Evolutionary conservation across 208 protist species (phyloP).

Genomic region (Acanthamoeba rhysodes): DNA sequence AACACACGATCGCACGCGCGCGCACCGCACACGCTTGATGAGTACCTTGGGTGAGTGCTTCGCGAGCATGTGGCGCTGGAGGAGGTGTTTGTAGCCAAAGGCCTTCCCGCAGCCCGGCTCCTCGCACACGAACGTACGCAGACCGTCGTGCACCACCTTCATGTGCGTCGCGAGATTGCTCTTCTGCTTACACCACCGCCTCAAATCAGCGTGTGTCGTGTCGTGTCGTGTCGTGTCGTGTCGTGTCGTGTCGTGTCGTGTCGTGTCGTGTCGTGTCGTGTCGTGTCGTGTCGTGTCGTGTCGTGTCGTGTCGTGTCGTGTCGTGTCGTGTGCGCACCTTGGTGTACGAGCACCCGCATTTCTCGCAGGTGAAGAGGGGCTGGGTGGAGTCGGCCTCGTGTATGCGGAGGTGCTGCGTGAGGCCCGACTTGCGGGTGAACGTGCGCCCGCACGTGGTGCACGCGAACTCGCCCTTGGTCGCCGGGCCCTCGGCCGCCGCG

Average conservation of each 20-base stretch:
- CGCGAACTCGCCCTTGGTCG: slow-evolving; percentile 22
- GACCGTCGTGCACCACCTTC: slow-evolving; percentile 19
- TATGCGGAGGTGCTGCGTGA: not conserved
- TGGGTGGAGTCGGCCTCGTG: not conserved
- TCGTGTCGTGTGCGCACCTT: not conserved
- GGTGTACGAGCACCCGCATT: slow-evolving; percentile 58
- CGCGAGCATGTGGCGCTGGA: not conserved
- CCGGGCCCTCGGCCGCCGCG: not conserved
- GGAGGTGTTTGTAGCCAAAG: slow-evolving; percentile 62
- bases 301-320: too few species aligned
- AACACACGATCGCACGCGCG: too few species aligned
- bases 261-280: too few species aligned
- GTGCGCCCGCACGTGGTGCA: slow-evolving; percentile 2
- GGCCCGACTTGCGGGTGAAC: slow-evolving; percentile 48
- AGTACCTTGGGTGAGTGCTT: not conserved
- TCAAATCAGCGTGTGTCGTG: not conserved
- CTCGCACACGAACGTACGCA: not conserved
- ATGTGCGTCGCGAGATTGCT: slow-evolving; percentile 44
- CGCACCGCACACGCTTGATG: too few species aligned
- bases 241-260: too few species aligned
- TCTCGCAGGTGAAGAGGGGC: slow-evolving; percentile 57
- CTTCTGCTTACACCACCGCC: not conserved
- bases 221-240: too few species aligned
- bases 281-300: too few species aligned
- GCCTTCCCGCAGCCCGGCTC: slow-evolving; percentile 17